phyloP scores from a whole-genome alignment of 306 rosid genomes.

The Prunus mume region DNA sequence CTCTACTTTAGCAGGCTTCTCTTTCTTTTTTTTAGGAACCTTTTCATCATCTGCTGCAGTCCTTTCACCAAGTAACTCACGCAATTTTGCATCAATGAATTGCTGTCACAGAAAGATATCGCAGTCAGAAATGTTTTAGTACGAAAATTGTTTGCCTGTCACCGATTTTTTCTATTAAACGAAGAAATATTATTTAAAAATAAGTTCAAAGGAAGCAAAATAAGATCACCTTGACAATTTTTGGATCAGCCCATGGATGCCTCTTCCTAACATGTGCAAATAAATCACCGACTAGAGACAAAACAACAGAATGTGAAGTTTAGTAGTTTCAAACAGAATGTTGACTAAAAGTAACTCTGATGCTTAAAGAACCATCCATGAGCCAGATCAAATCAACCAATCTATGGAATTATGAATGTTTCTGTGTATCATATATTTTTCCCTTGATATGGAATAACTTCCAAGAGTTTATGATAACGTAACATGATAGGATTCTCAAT shows the following conservation, averaged over 20 bases:
- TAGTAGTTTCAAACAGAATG: slow-evolving; percentile 1
- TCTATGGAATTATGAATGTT: not conserved
- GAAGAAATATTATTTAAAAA: not conserved
- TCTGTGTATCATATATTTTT: no score
- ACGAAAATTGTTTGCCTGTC: not conserved
- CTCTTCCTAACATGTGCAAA: slow-evolving; percentile 79
- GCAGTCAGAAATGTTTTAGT: not conserved
- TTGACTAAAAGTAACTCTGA: not conserved
- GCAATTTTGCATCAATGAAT: slow-evolving; percentile 64
- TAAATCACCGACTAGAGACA: slow-evolving; percentile 75
- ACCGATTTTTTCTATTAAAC: not conserved
- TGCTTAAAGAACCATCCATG: not conserved
- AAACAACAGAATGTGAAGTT: slow-evolving; percentile 1
- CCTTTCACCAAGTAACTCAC: slow-evolving; percentile 82
- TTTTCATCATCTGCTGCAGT: slow-evolving; percentile 90
- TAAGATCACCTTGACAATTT: slow-evolving; percentile 72
- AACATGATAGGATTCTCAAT: not conserved
- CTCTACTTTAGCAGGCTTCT: slow-evolving; percentile 87
- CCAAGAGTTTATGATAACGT: not conserved
- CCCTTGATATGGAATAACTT: no score
- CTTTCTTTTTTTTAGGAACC: slow-evolving; percentile 78
- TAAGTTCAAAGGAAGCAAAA: not conserved
- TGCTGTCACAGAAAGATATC: slow-evolving; percentile 45
- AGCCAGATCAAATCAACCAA: not conserved
- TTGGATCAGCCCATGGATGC: slow-evolving; percentile 96